Conservation (phyloP, 192 early-diverging fungal species). For the Backusella tarrabulga region DNA sequence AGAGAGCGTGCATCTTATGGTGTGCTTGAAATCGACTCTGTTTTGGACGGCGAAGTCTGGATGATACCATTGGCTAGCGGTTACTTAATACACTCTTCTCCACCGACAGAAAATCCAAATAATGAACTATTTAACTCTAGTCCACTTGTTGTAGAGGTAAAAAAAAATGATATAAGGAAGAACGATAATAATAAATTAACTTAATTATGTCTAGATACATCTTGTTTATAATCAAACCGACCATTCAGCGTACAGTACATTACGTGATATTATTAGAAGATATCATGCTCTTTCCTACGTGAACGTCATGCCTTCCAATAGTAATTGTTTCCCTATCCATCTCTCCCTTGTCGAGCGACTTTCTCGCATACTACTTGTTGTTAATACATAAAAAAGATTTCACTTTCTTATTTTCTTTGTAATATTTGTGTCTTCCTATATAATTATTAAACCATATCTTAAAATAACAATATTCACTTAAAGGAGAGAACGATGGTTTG, state of each 20-base stretch:
- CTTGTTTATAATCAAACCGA: conserved; percentile 32
- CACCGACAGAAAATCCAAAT: conserved; percentile 38
- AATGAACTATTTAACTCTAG: conserved; percentile 42
- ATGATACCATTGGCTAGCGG: conserved; percentile 51
- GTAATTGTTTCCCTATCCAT: conserved; percentile 51
- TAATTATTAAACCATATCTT: neutral
- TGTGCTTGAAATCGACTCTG: conserved; percentile 9
- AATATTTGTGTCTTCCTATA: neutral
- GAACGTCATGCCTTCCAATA: conserved; percentile 40
- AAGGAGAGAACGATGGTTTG: too few species aligned
- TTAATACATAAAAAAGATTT: conserved; percentile 12
- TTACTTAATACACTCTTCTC: conserved; percentile 45
- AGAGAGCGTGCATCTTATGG: conserved; percentile 23
- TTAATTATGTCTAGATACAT: conserved; percentile 25
- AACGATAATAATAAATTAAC: neutral
- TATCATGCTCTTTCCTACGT: conserved; percentile 52
- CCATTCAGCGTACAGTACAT: conserved; percentile 34
- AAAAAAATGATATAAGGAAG: neutral
- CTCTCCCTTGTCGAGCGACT: conserved; percentile 46
- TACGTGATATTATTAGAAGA: conserved; percentile 50
- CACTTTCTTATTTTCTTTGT: neutral
- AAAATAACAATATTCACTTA: too few species aligned
- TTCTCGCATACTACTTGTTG: conserved; percentile 42
- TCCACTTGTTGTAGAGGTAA: conserved; percentile 47
- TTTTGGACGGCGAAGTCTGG: conserved; percentile 26